Evolutionary conservation across 768 basidiomycete species (phyloP).

Genomic region (Xerocomellus amylosporus): DNA sequence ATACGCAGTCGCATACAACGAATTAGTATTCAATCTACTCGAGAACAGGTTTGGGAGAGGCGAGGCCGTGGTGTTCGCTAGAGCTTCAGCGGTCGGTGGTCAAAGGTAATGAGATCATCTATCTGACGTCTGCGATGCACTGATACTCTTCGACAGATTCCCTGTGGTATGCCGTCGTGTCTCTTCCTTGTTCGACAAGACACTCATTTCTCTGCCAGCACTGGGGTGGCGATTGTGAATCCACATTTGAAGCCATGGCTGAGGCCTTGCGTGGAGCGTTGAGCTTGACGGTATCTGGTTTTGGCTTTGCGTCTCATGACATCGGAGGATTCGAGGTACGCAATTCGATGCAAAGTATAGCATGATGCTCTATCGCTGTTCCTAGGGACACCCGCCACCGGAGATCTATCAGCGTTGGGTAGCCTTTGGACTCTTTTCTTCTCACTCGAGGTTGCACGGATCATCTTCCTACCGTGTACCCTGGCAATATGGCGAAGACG

Average conservation of each 20-base stretch:
- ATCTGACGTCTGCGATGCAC: neutral
- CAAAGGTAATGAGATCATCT: slow-evolving; percentile 44
- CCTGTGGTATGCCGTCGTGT: slow-evolving; percentile 10
- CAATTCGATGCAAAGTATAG: neutral
- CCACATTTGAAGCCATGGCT: slow-evolving; percentile 76
- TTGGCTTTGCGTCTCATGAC: slow-evolving; percentile 71
- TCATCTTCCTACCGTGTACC: slow-evolving; percentile 74
- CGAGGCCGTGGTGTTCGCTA: slow-evolving; percentile 68
- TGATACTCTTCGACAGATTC: slow-evolving; percentile 11
- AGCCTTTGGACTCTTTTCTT: slow-evolving; percentile 72
- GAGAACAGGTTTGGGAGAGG: slow-evolving; percentile 57
- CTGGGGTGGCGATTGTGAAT: slow-evolving; percentile 77
- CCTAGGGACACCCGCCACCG: slow-evolving; percentile 59
- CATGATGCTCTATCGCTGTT: neutral
- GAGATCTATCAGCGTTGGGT: slow-evolving; percentile 77
- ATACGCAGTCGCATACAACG: slow-evolving; percentile 70
- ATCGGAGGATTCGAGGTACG: slow-evolving; percentile 73
- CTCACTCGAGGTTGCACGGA: slow-evolving; percentile 72
- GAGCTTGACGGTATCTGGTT: slow-evolving; percentile 66
- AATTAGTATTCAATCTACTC: slow-evolving; percentile 62
- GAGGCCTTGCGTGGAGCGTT: slow-evolving; percentile 66
- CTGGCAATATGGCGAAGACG: slow-evolving; percentile 73
- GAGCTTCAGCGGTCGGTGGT: slow-evolving; percentile 65
- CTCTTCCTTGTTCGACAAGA: neutral
- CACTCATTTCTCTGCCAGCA: slow-evolving; percentile 39